Conservation (phyloP, 2,329 filamentous ascomycete genomes). For the Penicillium sp. region DNA sequence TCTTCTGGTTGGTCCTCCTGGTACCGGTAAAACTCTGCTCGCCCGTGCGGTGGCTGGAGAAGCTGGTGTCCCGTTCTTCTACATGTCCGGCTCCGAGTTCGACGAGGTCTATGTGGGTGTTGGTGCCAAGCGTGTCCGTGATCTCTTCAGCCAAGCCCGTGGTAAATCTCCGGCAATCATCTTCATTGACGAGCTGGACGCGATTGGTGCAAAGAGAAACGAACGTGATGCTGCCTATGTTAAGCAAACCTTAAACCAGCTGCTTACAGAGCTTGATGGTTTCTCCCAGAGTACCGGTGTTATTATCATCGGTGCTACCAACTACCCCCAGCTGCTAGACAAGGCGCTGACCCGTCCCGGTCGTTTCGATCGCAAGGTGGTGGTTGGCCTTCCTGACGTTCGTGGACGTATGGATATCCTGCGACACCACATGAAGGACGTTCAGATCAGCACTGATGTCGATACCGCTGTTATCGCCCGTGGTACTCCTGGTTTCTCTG, state of each 20-base stretch:
- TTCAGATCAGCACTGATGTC: conserved; percentile 77
- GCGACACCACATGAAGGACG: conserved; percentile 89
- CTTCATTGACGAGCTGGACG: conserved; percentile 92
- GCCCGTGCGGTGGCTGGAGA: conserved; percentile 95
- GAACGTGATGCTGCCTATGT: conserved; percentile 91
- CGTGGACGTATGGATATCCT: conserved; percentile 90
- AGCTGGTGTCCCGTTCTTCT: conserved; percentile 98
- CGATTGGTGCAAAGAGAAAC: conserved; percentile 91
- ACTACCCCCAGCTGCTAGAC: conserved; percentile 91
- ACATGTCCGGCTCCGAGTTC: conserved; percentile 99
- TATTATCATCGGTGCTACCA: conserved; percentile 94
- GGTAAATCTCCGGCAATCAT: conserved; percentile 88
- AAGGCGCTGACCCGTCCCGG: conserved; percentile 92
- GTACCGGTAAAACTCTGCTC: conserved; percentile 95
- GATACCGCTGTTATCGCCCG: conserved; percentile 82
- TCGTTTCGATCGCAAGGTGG: conserved; percentile 91
- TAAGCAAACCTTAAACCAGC: conserved; percentile 96
- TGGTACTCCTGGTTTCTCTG: conserved; percentile 87
- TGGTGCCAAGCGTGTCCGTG: conserved; percentile 91
- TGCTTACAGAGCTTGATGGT: conserved; percentile 93
- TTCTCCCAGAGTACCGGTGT: conserved; percentile 94
- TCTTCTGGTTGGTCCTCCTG: conserved; percentile 88
- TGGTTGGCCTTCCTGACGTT: conserved; percentile 86
- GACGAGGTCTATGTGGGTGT: conserved; percentile 98
- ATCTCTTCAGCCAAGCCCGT: conserved; percentile 82